Percentiles rank a stretch among this genome's conserved stretches.
Conservation (phyloP, 2,329 filamentous ascomycete species). For the Exophiala aquamarina region DNA sequence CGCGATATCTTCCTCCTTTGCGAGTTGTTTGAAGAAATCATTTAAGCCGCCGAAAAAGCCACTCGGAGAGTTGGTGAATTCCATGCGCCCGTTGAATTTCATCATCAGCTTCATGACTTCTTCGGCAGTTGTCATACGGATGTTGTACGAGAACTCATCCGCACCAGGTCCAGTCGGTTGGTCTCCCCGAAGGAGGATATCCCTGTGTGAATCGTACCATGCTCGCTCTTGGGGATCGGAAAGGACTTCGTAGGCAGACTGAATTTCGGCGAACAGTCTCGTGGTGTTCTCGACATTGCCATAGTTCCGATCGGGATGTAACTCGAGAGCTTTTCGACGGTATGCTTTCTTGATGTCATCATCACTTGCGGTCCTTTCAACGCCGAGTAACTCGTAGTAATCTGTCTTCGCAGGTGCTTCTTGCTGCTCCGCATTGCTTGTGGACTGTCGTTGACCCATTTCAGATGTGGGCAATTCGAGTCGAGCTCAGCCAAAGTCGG, state of each 20-base stretch:
- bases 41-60: constrained; percentile 84
- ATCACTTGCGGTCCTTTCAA: constrained; percentile 71
- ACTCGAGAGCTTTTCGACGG: constrained; percentile 81
- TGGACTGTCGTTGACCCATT: constrained; percentile 49
- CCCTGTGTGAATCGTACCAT: constrained; percentile 96
- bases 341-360: constrained; percentile 97
- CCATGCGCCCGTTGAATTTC: constrained; percentile 73
- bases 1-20: constrained; percentile 74
- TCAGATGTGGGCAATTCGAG: not conserved
- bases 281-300: constrained; percentile 83
- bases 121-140: constrained; percentile 74
- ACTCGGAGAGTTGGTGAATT: constrained; percentile 74
- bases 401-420: constrained; percentile 35
- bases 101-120: constrained; percentile 77
- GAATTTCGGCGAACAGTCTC: constrained; percentile 82
- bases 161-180: constrained; percentile 43
- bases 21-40: constrained; percentile 76
- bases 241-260: constrained; percentile 91
- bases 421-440: constrained; percentile 26
- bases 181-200: constrained; percentile 73
- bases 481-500: constrained; percentile 11
- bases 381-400: constrained; percentile 74
- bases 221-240: constrained; percentile 93
- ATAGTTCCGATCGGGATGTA: constrained; percentile 93
- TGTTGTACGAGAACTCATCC: constrained; percentile 64